Evolutionary conservation across 805 yeast genomes (phyloP).

Genomic region (Wickerhamomyces bovis): DNA sequence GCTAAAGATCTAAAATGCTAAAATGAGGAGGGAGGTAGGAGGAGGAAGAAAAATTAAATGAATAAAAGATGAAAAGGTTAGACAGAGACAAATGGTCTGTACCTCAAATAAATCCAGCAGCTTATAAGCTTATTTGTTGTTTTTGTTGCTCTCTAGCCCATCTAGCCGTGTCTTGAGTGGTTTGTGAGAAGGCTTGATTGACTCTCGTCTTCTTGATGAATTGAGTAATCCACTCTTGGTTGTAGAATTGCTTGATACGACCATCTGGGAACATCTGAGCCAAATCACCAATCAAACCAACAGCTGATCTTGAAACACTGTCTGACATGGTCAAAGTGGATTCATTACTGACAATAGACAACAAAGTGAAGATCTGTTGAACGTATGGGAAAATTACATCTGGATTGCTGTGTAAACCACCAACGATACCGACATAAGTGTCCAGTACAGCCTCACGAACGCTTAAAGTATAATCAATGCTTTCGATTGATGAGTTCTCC

Average conservation of each 20-base stretch:
- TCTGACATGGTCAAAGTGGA: conserved; percentile 57
- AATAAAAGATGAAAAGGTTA: conserved; percentile 1
- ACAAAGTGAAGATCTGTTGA: conserved; percentile 63
- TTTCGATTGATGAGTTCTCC: conserved; percentile 65
- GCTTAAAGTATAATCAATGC: conserved; percentile 64
- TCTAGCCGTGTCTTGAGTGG: conserved; percentile 86
- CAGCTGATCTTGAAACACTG: conserved; percentile 72
- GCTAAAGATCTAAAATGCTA: not conserved
- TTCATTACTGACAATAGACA: conserved; percentile 55
- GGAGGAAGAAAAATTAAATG: conserved; percentile 1
- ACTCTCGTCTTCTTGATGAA: conserved; percentile 69
- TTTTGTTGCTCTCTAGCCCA: conserved; percentile 84
- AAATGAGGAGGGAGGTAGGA: not conserved
- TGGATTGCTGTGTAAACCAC: conserved; percentile 74
- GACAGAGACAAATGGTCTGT: conserved; percentile 1
- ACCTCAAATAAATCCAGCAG: conserved; percentile 7
- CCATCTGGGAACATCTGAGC: conserved; percentile 83
- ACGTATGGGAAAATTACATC: conserved; percentile 59
- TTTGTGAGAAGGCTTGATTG: conserved; percentile 51
- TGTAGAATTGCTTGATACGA: conserved; percentile 57
- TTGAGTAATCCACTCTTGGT: conserved; percentile 73
- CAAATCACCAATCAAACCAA: conserved; percentile 89
- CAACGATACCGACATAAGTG: conserved; percentile 91
- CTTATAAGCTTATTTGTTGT: conserved; percentile 15
- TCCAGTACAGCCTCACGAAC: conserved; percentile 89